Evolutionary conservation across 345 rosid genomes (phyloP).

Genomic region (Eucalyptus curtisii): DNA sequence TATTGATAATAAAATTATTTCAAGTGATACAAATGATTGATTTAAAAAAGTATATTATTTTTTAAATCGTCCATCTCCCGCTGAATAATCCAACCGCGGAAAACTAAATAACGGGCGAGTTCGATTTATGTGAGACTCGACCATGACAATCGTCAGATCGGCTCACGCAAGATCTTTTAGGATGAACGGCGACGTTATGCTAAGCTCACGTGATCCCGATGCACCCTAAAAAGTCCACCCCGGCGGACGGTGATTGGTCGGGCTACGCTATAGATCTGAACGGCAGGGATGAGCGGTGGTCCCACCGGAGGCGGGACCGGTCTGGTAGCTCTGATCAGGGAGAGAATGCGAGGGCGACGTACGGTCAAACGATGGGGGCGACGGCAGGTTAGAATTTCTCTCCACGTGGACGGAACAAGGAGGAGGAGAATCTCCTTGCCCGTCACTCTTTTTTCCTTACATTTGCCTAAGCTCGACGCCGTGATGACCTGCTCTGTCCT

Average conservation of each 20-base stretch:
- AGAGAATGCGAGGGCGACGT: not conserved
- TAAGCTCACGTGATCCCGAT: not conserved
- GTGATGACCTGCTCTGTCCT: not conserved
- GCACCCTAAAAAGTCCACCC: not conserved
- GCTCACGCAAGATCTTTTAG: not conserved
- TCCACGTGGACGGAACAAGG: not conserved
- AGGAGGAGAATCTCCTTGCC: not conserved
- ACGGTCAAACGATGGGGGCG: not conserved
- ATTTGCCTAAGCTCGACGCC: not conserved
- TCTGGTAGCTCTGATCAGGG: not conserved
- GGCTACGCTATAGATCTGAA: not conserved
- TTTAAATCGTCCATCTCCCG: not conserved
- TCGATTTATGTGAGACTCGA: not conserved
- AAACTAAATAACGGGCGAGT: not conserved
- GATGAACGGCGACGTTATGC: not conserved
- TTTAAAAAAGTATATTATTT: not conserved
- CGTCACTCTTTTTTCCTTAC: too few species aligned
- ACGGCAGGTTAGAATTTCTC: not conserved
- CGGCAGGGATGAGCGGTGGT: not conserved
- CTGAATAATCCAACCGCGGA: not conserved
- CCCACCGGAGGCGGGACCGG: not conserved
- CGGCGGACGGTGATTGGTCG: not conserved
- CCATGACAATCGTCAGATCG: not conserved
- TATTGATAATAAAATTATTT: not conserved
- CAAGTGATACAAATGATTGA: fast-evolving